Base-by-base conservation (phyloP, 2,329 filamentous ascomycete species). In the Saccharata proteae region DNA sequence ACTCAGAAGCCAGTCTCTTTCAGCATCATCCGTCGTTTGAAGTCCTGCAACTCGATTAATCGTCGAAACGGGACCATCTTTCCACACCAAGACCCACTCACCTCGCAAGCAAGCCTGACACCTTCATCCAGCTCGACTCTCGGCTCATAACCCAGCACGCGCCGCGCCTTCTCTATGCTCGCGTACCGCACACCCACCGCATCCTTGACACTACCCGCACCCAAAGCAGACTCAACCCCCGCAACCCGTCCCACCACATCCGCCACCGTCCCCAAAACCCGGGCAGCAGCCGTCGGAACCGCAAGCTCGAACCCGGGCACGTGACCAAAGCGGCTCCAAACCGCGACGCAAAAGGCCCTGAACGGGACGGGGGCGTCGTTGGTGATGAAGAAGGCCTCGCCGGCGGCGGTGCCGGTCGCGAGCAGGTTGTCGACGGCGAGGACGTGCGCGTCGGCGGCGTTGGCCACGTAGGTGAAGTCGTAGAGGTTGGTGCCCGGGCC, bases 341-440 rank as follows among this genome's bases (percentile, higher is more conserved):
- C 68, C 22, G 76, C 74, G 23, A 82, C 70, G 37, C 80, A 74
- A 51, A 92, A 80, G 56, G 93, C 84, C 75, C 90, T 92, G 57
- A 93, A 92, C 54, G 88, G 88, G 13, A 92, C 67, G 4, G 88
- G 88, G 43, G 74, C 66, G 57, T 85, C 82, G 55, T 96, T 96
- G 36, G 84, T 90, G 48, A 96, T 73, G 59, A 93, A 76, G 62
- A 96, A 88, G 30, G 77, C 77, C 54, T 94, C 77, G 37, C 88
- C 90, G 0, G 67, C 64, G 13, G 71, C 75, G n/a, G 26, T 8
- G 15, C 12, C 3, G 15, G 43, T 58, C 2, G 73, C 76, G 27
- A 90, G 67, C 24, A 93, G 72, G 35, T 77, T 78, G 39, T 69
- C 68, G 4, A 79, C 74, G 20, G 85, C 85, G 29, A 94, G 77